These are phyloP conservation scores for Colletotrichum gigasporum DNA, from an alignment of 2,329 filamentous ascomycete genomes.

Conservation along the genomic window DNA sequence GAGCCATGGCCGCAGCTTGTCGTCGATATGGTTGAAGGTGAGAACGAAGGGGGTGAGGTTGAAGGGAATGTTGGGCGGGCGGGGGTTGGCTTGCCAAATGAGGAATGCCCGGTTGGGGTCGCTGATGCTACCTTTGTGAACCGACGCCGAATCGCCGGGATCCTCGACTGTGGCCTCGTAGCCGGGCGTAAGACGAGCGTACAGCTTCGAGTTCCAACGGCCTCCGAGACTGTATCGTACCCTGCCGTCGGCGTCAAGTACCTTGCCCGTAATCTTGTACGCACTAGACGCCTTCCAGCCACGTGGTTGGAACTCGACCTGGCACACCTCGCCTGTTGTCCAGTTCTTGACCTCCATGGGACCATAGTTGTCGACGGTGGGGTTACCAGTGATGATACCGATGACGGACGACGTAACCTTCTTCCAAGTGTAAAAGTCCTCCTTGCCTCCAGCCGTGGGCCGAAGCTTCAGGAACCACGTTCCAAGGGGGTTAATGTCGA, in stretches of 20 bases:
- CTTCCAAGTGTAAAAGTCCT: slow-evolving; percentile 97
- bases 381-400: slow-evolving; percentile 96
- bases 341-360: slow-evolving; percentile 97
- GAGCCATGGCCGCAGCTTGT: slow-evolving; percentile 79
- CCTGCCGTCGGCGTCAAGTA: slow-evolving; percentile 80
- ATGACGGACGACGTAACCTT: slow-evolving; percentile 98
- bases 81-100: slow-evolving; percentile 88
- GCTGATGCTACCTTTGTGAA: slow-evolving; percentile 62
- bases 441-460: slow-evolving; percentile 76
- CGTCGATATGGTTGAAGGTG: slow-evolving; percentile 90
- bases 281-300: slow-evolving; percentile 96
- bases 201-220: slow-evolving; percentile 97
- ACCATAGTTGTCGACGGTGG: slow-evolving; percentile 97
- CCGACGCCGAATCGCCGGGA: slow-evolving; percentile 51
- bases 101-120: slow-evolving; percentile 83
- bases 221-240: slow-evolving; percentile 91
- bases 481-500: slow-evolving; percentile 94
- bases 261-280: slow-evolving; percentile 87
- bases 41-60: slow-evolving; percentile 97
- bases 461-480: slow-evolving; percentile 95
- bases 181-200: slow-evolving; percentile 90
- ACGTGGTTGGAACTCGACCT: slow-evolving; percentile 91
- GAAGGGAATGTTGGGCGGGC: slow-evolving; percentile 89
- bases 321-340: slow-evolving; percentile 91
- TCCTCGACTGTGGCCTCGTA: slow-evolving; percentile 80